Evolutionary conservation across 768 basidiomycete species (phyloP).

Genomic region (Brasilioporus rufonigricans): DNA sequence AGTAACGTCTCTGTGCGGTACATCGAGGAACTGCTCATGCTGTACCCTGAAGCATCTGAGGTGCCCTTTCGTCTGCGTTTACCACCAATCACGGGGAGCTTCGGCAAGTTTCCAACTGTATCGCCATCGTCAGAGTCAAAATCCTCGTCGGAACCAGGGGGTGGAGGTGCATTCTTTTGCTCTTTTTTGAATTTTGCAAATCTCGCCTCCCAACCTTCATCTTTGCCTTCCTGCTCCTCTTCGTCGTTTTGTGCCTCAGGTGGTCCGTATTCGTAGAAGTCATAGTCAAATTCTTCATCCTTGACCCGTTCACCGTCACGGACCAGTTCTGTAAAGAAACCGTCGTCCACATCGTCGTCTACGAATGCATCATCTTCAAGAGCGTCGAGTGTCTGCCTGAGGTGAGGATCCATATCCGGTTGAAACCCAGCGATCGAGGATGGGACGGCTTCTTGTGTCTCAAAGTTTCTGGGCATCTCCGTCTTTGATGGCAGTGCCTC

Average conservation of each 20-base stretch:
- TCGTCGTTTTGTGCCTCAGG: conserved; percentile 20
- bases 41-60: conserved; percentile 90
- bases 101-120: conserved; percentile 74
- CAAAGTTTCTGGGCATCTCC: conserved; percentile 74
- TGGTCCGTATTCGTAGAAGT: conserved; percentile 54
- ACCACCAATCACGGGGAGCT: conserved; percentile 76
- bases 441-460: conserved; percentile 76
- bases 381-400: conserved; percentile 90
- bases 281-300: conserved; percentile 62
- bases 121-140: conserved; percentile 69
- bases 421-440: conserved; percentile 84
- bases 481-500: conserved; percentile 68
- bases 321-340: conserved; percentile 75
- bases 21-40: conserved; percentile 97
- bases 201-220: conserved; percentile 68
- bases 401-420: conserved; percentile 95
- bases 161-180: conserved; percentile 27
- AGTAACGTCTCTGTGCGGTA: conserved; percentile 86
- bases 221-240: conserved; percentile 29
- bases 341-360: conserved; percentile 68
- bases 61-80: conserved; percentile 68
- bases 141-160: conserved; percentile 50
- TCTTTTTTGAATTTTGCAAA: conserved; percentile 77
- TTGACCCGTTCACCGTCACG: conserved; percentile 63
- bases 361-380: conserved; percentile 96